Evolutionary conservation across 2,329 filamentous ascomycete species (phyloP), one percentile per base, ranked within the genome.

Genomic region (Trichoderma cornu-damae): DNA sequence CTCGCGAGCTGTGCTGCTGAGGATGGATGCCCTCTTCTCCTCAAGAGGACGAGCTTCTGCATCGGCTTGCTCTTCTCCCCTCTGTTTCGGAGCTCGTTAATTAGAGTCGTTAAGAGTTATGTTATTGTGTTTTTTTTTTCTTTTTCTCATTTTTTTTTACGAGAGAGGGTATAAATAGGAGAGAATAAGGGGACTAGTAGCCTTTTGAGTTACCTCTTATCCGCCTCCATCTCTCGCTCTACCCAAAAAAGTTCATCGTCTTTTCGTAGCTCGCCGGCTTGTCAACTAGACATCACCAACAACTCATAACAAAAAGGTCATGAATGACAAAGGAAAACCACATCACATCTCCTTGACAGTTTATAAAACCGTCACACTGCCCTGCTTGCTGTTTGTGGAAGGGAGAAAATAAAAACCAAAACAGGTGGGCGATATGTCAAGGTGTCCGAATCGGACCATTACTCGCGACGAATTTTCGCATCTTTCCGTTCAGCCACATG

Each of bases 271-370:
- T 32, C 38, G 57, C 46, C 44, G 51, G 44, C 22, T 14, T 50
- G 32, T 32, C 53, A 26, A 32, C 12, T n/a, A 24, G 32, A 59
- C 24, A 14, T 11, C 6, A 14, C 49, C 34, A 12, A 59, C 57
- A 40, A 46, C 37, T 56, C 44, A 40, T 59, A 59, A 26, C 26
- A 51, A 57, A 53, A 43, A 59, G 42, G 37, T 43, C 51, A 56
- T 59, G 38, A 49, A 59, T 18, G 16, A 59, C 57, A 56, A 57
- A 59, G 37, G 47, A 59, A 59, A 57, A 46, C 32, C 24, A 40
- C 57, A 32, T 46, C 43, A 50, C 28, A 51, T 56, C 57, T n/a
- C 42, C 44, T 40, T 34, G 35, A 46, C 50, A 49, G 42, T 28
- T n/a, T 20, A 6, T n/a, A 8, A 18, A 18, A 14, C 51, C 12